A percentile compares a stretch with the other conserved stretches of the same genome.
Evolutionary conservation across 768 basidiomycete species (phyloP).

Genomic region (Chalciporus sphaerocephalus): DNA sequence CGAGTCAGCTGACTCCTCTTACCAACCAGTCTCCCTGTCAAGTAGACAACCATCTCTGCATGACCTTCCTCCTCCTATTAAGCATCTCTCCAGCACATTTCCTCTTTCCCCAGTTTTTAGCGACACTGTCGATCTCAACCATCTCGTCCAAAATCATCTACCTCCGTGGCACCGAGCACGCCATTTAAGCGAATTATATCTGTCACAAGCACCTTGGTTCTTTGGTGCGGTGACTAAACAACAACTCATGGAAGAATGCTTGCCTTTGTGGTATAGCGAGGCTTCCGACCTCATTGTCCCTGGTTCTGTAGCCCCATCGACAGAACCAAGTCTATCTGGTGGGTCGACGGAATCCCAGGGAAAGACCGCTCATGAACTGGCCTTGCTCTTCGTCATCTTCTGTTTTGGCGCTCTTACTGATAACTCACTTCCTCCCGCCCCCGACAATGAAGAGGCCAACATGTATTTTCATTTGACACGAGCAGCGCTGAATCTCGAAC

Average conservation of each 20-base stretch:
- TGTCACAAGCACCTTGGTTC: slow-evolving; percentile 79
- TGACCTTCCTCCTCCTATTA: slow-evolving; percentile 24
- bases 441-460: slow-evolving; percentile 50
- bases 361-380: slow-evolving; percentile 54
- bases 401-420: slow-evolving; percentile 62
- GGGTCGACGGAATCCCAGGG: slow-evolving; percentile 11
- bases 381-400: slow-evolving; percentile 58
- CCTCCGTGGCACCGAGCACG: slow-evolving; percentile 57
- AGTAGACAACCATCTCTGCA: background rate
- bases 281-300: slow-evolving; percentile 30
- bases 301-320: slow-evolving; percentile 24
- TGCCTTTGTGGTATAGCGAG: slow-evolving; percentile 65
- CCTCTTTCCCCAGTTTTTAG: slow-evolving; percentile 43
- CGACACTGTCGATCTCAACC: slow-evolving; percentile 39
- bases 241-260: slow-evolving; percentile 59
- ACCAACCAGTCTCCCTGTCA: background rate
- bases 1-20: slow-evolving; percentile 13
- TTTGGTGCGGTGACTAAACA: slow-evolving; percentile 63
- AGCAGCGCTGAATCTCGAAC: slow-evolving; percentile 61
- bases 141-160: slow-evolving; percentile 46
- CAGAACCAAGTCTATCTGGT: slow-evolving; percentile 2
- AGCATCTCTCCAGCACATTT: slow-evolving; percentile 39
- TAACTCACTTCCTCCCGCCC: slow-evolving; percentile 44
- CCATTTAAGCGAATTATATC: slow-evolving; percentile 61
- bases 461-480: slow-evolving; percentile 58